Evolutionary conservation across 2,329 filamentous ascomycete species (phyloP).

Genomic region (Trichoderma sp.): DNA sequence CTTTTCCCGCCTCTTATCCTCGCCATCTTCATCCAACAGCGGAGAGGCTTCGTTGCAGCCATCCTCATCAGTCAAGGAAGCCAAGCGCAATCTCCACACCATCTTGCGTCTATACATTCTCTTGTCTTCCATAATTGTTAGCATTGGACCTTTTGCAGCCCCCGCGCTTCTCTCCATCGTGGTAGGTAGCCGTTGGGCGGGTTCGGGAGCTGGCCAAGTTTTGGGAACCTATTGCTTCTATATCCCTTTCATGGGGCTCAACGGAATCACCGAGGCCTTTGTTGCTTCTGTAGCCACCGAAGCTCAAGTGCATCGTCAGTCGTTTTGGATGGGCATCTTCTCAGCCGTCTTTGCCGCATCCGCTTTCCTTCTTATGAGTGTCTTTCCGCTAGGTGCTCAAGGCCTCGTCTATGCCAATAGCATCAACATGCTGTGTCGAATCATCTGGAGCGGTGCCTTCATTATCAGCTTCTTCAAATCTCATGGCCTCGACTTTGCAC

Average conservation of each 20-base stretch:
- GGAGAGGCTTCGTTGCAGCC: conserved; percentile 22
- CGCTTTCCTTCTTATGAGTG: conserved; percentile 71
- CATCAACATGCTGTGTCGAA: conserved; percentile 85
- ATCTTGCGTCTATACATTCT: conserved; percentile 73
- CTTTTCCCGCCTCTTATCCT: conserved; percentile 73
- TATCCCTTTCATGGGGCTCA: conserved; percentile 86
- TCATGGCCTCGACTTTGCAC: conserved; percentile 37
- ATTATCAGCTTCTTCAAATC: conserved; percentile 61
- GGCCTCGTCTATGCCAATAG: conserved; percentile 85
- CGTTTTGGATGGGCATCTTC: conserved; percentile 79
- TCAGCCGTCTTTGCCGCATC: conserved; percentile 71
- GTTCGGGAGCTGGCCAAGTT: conserved; percentile 68
- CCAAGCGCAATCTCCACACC: conserved; percentile 53
- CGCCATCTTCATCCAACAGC: conserved; percentile 23
- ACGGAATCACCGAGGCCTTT: conserved; percentile 89
- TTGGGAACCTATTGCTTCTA: conserved; percentile 86
- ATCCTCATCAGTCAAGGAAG: conserved; percentile 37
- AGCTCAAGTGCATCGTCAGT: conserved; percentile 71
- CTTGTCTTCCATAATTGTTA: conserved; percentile 64
- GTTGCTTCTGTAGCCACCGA: conserved; percentile 82
- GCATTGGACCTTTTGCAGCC: conserved; percentile 72
- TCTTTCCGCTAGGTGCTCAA: conserved; percentile 67
- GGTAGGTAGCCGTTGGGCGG: conserved; percentile 73
- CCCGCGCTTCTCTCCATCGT: conserved; percentile 71
- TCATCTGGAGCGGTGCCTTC: conserved; percentile 75